These are phyloP conservation scores for Betula pendula DNA, from an alignment of 306 rosid species.

Conservation along the genomic window DNA sequence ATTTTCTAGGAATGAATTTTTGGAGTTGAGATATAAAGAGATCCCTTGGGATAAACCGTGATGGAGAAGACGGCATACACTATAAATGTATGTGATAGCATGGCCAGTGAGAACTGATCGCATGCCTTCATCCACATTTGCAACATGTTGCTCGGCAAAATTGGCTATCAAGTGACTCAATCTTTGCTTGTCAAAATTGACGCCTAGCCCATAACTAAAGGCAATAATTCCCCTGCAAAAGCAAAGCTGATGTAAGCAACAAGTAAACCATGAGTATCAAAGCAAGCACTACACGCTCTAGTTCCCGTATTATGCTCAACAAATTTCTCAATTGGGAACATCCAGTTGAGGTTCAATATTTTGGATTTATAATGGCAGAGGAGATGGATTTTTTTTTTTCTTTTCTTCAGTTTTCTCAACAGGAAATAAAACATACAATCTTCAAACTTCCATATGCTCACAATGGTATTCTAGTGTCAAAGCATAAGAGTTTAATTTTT, in stretches of 20 bases:
- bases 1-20: slow-evolving; percentile 51
- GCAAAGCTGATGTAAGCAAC: background rate
- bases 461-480: too few species aligned
- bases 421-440: background rate
- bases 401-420: background rate
- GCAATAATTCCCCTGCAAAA: background rate
- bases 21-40: slow-evolving; percentile 36
- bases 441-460: background rate
- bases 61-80: slow-evolving; percentile 50
- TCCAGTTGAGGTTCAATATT: background rate
- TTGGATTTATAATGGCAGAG: background rate
- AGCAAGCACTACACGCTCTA: background rate
- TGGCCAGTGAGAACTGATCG: slow-evolving; percentile 35
- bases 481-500: background rate
- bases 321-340: background rate
- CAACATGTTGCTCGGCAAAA: background rate
- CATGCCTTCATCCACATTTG: slow-evolving; percentile 39
- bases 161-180: background rate
- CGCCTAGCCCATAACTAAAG: background rate
- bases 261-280: background rate
- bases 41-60: slow-evolving; percentile 28
- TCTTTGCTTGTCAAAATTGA: background rate
- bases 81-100: slow-evolving; percentile 19
- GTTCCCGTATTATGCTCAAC: background rate
- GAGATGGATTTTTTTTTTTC: background rate